These are phyloP conservation scores for Mortierella sp. DNA, from an alignment of 371 early-diverging fungal species.

Conservation along the genomic window DNA sequence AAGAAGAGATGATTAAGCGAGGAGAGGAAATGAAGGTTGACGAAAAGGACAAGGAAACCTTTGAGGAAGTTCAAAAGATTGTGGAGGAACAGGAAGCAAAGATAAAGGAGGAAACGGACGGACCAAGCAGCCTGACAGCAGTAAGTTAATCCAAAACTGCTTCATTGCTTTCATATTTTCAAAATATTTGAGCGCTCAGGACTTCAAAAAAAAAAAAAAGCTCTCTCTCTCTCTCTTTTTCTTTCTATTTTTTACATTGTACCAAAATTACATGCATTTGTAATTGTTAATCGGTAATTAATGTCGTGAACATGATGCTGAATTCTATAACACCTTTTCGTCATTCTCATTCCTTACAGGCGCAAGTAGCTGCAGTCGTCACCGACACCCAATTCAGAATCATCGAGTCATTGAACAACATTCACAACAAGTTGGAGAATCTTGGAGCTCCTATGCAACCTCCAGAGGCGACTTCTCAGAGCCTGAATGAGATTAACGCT, in stretches of 20 bases:
- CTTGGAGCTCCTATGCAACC: conserved; percentile 64
- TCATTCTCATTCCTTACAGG: conserved; percentile 6
- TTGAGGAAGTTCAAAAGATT: conserved; percentile 47
- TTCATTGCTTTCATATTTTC: neutral
- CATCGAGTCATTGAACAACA: conserved; percentile 72
- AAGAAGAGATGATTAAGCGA: conserved; percentile 71
- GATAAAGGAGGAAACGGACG: conserved; percentile 34
- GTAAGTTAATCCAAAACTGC: conserved; percentile 17
- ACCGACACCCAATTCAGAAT: conserved; percentile 74
- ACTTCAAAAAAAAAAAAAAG: too few species aligned
- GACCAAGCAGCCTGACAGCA: conserved; percentile 13
- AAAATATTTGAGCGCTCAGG: too few species aligned
- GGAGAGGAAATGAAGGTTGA: conserved; percentile 66
- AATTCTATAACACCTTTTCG: too few species aligned
- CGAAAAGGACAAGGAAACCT: conserved; percentile 36
- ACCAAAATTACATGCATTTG: too few species aligned
- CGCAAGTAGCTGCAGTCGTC: conserved; percentile 41
- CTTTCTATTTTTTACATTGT: neutral
- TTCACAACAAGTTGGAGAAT: conserved; percentile 69
- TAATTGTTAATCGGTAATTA: too few species aligned
- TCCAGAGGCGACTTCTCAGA: conserved; percentile 34
- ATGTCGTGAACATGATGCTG: too few species aligned
- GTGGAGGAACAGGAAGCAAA: conserved; percentile 43
- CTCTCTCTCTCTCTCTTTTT: conserved; percentile 4
- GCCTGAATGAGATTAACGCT: conserved; percentile 37